phyloP scores from a whole-genome alignment of 2,329 filamentous ascomycete genomes.

The Eurotiales sp. region DNA sequence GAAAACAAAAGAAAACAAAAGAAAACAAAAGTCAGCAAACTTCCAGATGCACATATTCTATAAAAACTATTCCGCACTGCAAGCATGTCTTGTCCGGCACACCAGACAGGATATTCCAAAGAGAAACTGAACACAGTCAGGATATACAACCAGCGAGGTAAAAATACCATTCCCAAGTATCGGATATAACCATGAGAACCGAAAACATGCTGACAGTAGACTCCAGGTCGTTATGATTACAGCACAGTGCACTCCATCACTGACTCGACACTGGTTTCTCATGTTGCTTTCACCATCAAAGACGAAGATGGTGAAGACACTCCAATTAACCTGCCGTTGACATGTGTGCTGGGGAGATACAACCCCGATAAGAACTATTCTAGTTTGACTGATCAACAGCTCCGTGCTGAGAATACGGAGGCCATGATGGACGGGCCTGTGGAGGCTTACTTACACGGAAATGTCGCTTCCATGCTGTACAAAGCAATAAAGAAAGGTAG shows the following conservation, averaged over 20 bases:
- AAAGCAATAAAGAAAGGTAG: conserved; percentile 16
- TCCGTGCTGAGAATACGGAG: not conserved
- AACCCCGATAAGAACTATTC: conserved; percentile 1
- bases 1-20: no score
- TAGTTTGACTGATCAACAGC: conserved; percentile 4
- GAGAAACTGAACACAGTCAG: conserved; percentile 12
- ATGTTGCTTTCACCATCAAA: conserved; percentile 12
- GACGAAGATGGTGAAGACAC: conserved; percentile 13
- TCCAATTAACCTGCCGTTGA: conserved; percentile 12
- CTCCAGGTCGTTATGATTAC: conserved; percentile 14
- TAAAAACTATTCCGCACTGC: no score
- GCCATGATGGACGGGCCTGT: conserved; percentile 1
- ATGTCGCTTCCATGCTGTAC: conserved; percentile 31
- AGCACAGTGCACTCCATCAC: conserved; percentile 14
- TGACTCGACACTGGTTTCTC: conserved; percentile 13
- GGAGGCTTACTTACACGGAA: conserved; percentile 30
- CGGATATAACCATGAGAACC: no score
- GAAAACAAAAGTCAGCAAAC: no score
- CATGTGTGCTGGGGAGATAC: conserved; percentile 13
- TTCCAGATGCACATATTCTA: no score
- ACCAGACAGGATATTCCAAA: not conserved
- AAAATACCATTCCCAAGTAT: no score
- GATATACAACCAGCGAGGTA: conserved; percentile 14
- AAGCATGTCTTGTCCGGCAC: not conserved
- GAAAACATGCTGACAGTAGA: not conserved